Conservation (phyloP, 179 eudicot species). For the Spergularia azorica region DNA sequence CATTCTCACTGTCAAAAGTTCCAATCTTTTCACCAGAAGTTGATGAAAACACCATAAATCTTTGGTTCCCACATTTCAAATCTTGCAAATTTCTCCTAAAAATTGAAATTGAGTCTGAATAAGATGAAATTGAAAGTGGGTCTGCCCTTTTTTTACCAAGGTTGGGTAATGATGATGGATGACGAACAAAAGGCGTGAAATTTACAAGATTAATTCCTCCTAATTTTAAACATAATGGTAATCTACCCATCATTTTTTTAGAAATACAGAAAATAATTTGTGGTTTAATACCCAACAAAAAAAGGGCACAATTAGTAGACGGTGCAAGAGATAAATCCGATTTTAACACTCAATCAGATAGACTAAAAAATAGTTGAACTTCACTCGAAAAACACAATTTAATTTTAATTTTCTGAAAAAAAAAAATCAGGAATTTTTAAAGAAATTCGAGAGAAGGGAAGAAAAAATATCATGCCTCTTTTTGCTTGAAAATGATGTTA, state of each 20-base stretch:
- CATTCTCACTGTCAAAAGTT: slow-evolving; percentile 13
- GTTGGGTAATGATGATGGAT: not conserved
- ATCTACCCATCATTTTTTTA: slow-evolving; percentile 20
- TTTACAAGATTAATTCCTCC: slow-evolving; percentile 23
- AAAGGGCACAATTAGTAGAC: not conserved
- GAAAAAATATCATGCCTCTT: too few relatives aligned
- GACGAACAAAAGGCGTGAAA: slow-evolving; percentile 11
- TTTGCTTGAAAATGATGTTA: too few relatives aligned
- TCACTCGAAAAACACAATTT: not conserved
- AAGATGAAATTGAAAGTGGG: slow-evolving; percentile 9
- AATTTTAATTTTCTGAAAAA: not conserved
- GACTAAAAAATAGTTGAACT: too few relatives aligned
- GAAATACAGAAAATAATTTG: not conserved
- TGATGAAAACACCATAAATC: slow-evolving; percentile 25
- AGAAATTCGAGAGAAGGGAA: too few relatives aligned
- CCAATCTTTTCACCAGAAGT: slow-evolving; percentile 22
- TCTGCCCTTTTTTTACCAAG: not conserved
- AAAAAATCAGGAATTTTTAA: too few relatives aligned
- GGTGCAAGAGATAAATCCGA: too few relatives aligned
- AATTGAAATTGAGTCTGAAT: slow-evolving; percentile 1
- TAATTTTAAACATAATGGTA: slow-evolving; percentile 26
- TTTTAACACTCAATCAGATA: too few relatives aligned
- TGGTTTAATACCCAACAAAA: too few relatives aligned
- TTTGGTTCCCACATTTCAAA: slow-evolving; percentile 16
- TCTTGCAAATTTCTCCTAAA: not conserved